Evolutionary conservation across 1,284 basidiomycete species (phyloP).

Genomic region (Serendipita sp.): DNA sequence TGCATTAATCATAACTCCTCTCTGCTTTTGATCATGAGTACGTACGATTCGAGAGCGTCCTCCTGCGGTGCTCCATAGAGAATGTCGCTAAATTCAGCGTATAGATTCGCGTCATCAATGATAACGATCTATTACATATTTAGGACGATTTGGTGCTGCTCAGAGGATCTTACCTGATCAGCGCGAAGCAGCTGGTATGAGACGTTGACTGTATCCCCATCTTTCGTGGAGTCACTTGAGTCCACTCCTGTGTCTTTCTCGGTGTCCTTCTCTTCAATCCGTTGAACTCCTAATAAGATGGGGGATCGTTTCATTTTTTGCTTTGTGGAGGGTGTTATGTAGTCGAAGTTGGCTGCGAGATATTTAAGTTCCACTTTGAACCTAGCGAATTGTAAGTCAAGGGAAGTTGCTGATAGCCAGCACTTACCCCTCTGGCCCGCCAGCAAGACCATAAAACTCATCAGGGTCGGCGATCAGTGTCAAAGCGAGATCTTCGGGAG

Average conservation of each 20-base stretch:
- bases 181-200: background rate
- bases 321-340: conserved; percentile 42
- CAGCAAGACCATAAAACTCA: conserved; percentile 54
- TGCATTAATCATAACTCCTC: background rate
- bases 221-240: conserved; percentile 43
- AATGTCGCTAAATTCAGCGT: conserved; percentile 61
- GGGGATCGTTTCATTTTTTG: conserved; percentile 49
- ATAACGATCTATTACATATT: conserved; percentile 40
- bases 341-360: conserved; percentile 60
- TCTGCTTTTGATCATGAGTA: background rate
- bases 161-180: background rate
- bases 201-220: conserved; percentile 23
- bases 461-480: conserved; percentile 39
- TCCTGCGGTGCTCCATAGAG: conserved; percentile 83
- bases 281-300: conserved; percentile 17
- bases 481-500: background rate
- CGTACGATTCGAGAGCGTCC: conserved; percentile 60
- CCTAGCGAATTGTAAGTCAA: conserved; percentile 25
- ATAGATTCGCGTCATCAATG: conserved; percentile 63
- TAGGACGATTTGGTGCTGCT: background rate
- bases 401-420: background rate
- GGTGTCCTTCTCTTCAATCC: conserved; percentile 26
- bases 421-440: conserved; percentile 43
- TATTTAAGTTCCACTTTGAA: conserved; percentile 78
- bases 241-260: conserved; percentile 45